Conservation (phyloP, 2,329 filamentous ascomycete species). For the Colletotrichum sp. region DNA sequence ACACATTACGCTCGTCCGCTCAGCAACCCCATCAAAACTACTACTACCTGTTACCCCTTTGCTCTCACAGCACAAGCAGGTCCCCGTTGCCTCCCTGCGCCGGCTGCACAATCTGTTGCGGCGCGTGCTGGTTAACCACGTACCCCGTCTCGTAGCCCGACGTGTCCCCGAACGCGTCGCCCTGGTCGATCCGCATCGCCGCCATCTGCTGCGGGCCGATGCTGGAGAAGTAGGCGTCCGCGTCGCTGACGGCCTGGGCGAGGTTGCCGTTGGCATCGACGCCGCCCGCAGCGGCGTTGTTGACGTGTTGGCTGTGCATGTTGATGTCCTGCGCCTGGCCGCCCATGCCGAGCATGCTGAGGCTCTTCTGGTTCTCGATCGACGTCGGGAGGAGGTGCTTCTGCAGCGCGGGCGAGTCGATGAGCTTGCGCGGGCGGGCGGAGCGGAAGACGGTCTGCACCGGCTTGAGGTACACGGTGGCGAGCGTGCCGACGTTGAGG, state of each 20-base stretch:
- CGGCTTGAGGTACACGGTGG: conserved; percentile 96
- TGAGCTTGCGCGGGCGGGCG: conserved; percentile 78
- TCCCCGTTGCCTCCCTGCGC: conserved; percentile 73
- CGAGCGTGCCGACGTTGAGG: conserved; percentile 91
- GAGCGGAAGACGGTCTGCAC: conserved; percentile 96
- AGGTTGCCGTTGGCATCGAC: conserved; percentile 50
- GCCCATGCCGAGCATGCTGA: conserved; percentile 62
- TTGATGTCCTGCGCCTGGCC: conserved; percentile 57
- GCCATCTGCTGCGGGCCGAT: conserved; percentile 78
- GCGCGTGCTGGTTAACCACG: conserved; percentile 83
- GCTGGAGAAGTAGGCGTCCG: conserved; percentile 87
- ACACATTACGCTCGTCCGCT: background rate
- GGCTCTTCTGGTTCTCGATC: conserved; percentile 61
- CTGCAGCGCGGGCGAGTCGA: conserved; percentile 86
- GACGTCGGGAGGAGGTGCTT: conserved; percentile 67
- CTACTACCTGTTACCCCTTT: background rate
- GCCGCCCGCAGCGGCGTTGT: background rate
- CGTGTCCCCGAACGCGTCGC: conserved; percentile 69
- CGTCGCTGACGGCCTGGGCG: conserved; percentile 78
- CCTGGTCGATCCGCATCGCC: conserved; percentile 68
- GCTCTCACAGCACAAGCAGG: conserved; percentile 65
- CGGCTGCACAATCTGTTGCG: conserved; percentile 76
- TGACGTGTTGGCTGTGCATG: conserved; percentile 38
- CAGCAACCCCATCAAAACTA: background rate
- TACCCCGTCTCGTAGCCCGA: conserved; percentile 60